These are phyloP conservation scores for Oryza glaberrima DNA, from an alignment of 176 grass and related monocot genomes.

Conservation along the genomic window DNA sequence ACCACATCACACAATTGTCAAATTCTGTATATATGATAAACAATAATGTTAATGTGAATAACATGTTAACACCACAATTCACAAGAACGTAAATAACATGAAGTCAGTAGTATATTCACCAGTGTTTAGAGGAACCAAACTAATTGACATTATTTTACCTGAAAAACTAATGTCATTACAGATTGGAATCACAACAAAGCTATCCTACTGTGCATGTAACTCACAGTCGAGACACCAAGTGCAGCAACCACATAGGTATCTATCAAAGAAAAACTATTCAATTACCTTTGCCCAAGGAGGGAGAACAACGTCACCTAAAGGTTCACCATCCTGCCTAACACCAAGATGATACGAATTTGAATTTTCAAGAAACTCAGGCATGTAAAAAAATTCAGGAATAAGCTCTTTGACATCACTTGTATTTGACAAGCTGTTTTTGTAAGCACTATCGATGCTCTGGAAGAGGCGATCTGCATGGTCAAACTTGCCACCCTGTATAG, in stretches of 20 bases:
- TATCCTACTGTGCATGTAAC: constrained; percentile 28
- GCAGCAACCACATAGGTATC: constrained; percentile 10
- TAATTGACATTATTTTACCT: neutral
- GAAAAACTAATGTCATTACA: constrained; percentile 16
- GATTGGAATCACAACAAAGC: neutral
- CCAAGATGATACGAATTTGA: constrained; percentile 92
- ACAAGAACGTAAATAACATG: neutral
- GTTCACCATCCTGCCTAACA: constrained; percentile 93
- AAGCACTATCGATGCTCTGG: constrained; percentile 89
- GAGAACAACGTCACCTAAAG: constrained; percentile 86
- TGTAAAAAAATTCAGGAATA: constrained; percentile 98
- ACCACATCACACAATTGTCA: neutral
- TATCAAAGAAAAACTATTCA: constrained; percentile 20
- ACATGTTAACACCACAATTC: constrained; percentile 1
- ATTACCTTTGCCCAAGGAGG: constrained; percentile 95
- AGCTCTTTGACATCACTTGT: constrained; percentile 98
- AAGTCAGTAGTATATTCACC: neutral
- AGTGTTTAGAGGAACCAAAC: constrained; percentile 7
- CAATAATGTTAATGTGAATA: neutral
- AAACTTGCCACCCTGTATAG: constrained; percentile 86
- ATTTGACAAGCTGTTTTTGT: constrained; percentile 91
- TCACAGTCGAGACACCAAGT: constrained; percentile 11
- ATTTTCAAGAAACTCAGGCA: constrained; percentile 96
- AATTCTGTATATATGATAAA: constrained; percentile 11
- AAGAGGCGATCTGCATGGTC: constrained; percentile 98